Conservation (phyloP, 1,139 yeast genomes). For the Yamadazyma sp. region DNA sequence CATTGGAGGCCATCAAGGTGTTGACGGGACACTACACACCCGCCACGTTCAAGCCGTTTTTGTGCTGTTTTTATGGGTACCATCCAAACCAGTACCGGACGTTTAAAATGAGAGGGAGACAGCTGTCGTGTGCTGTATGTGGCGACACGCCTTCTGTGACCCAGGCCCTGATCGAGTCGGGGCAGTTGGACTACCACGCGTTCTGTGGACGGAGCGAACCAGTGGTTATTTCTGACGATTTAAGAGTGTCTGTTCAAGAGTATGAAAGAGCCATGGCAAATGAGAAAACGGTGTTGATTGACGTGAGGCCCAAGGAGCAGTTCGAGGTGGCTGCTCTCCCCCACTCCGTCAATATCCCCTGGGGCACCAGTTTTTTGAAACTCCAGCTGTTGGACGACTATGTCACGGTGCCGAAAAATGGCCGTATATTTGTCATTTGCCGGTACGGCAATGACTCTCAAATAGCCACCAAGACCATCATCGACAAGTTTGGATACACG, state of each 20-base stretch:
- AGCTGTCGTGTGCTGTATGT: conserved; percentile 63
- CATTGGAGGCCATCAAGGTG: conserved; percentile 80
- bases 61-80: conserved; percentile 71
- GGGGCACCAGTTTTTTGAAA: conserved; percentile 47
- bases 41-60: conserved; percentile 62
- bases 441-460: conserved; percentile 93
- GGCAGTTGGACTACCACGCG: conserved; percentile 57
- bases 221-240: conserved; percentile 37
- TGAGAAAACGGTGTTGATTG: conserved; percentile 44
- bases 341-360: conserved; percentile 62
- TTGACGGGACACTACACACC: conserved; percentile 55
- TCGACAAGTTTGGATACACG: conserved; percentile 45
- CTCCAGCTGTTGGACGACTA: conserved; percentile 23
- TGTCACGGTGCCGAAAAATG: conserved; percentile 25
- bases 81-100: conserved; percentile 68
- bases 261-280: conserved; percentile 23
- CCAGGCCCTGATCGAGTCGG: conserved; percentile 40
- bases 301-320: conserved; percentile 82
- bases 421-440: conserved; percentile 57
- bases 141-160: conserved; percentile 54
- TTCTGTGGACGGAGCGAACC: conserved; percentile 69
- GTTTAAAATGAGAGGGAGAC: conserved; percentile 78
- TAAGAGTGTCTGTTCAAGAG: conserved; percentile 52
- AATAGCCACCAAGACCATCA: conserved; percentile 60
- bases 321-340: conserved; percentile 65